These are phyloP conservation scores for Talaromyces sp. DNA, from an alignment of 2,329 filamentous ascomycete species.

Conservation along the genomic window DNA sequence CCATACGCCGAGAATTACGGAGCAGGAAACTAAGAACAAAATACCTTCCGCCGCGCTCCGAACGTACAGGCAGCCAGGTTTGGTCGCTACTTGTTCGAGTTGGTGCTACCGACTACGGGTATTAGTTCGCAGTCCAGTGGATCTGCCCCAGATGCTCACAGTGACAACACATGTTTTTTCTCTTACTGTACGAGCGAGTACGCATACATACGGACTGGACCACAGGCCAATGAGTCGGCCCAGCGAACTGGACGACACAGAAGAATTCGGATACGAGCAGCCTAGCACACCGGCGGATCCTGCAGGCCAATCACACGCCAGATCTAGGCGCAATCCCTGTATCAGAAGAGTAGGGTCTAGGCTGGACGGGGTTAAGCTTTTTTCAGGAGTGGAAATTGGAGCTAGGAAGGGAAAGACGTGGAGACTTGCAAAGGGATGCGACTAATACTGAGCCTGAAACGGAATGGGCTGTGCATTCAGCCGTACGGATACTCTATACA, in stretches of 20 bases:
- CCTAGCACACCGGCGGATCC: background rate
- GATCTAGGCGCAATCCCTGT: background rate
- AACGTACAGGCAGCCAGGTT: background rate
- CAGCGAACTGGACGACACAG: background rate
- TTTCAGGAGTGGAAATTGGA: background rate
- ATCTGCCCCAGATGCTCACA: background rate
- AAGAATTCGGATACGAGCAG: background rate
- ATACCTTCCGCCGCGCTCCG: slow-evolving; percentile 1
- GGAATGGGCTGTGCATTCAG: background rate
- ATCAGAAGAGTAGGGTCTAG: background rate
- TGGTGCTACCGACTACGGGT: background rate
- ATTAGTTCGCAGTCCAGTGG: background rate
- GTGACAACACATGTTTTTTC: background rate
- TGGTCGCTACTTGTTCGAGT: background rate
- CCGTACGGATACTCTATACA: background rate
- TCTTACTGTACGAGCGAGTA: background rate
- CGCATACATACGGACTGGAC: too few species aligned
- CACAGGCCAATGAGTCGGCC: background rate
- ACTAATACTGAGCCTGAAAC: background rate
- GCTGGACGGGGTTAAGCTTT: background rate
- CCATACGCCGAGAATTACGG: background rate
- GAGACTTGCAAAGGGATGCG: background rate
- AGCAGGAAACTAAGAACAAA: background rate
- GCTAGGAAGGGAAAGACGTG: background rate
- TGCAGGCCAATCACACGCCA: background rate